Base-by-base conservation (phyloP, 2,329 filamentous ascomycete species). In the Trichothecium roseum region DNA sequence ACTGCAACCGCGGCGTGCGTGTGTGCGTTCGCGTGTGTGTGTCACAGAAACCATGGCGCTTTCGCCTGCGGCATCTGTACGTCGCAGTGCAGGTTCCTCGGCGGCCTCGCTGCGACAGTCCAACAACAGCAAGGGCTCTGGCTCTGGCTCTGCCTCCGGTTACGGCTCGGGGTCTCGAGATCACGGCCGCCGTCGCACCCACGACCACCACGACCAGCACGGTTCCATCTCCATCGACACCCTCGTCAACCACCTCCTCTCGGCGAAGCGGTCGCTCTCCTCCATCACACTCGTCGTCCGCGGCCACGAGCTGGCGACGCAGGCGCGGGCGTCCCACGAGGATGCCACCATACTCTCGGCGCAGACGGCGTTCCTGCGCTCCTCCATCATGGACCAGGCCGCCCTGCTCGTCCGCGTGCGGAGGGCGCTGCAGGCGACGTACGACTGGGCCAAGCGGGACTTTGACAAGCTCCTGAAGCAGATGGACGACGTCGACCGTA, bases 191-290 rank as follows among this genome's bases (percentile, higher is more conserved):
- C n/a, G n/a, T n/a, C n/a, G n/a, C n/a, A n/a, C n/a, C n/a, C n/a
- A n/a, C n/a, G n/a, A n/a, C n/a, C 41, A 47, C 30, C 45, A 48
- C 38, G 43, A 49, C 36, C 38, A 34, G 34, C 6, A 34, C 18
- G 32, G 34, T 29, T 30, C 37, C 31, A 51, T 60, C 34, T 47
- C 58, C 24, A 73, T 94, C 50, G 85, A 94, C 47, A 78, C 76
- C 17, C 76, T 96, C 30, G 84, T 95, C 37, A 74, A 78, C 36
- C 79, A 94, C 59, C 80, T 95, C 26, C 76, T 95, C 28, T 80
- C 82, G 20, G 84, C 89, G 8, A 95, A 95, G 55, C 78, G 85
- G 30, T 88, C 88, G 1, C 72, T 96, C 4, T 84, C 83, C 13
- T 86, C 86, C 9, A 87, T 93, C 55, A 76, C 70, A 29, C 78